Conservation (phyloP, 345 rosid genomes). For the Dimocarpus longan region DNA sequence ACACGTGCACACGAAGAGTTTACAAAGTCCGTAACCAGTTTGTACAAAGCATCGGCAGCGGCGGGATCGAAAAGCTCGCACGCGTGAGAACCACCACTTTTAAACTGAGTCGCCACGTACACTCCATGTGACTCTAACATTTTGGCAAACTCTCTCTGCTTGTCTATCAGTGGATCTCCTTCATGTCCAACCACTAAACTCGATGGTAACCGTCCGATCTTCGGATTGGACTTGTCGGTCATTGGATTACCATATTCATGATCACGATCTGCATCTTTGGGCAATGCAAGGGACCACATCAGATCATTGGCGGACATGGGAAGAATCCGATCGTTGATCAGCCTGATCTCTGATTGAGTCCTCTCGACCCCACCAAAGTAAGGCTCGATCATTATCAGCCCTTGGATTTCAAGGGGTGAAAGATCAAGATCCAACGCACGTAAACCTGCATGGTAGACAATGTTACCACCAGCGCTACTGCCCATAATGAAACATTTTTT, state of each 20-base stretch:
- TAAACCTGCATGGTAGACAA: slow-evolving; percentile 64
- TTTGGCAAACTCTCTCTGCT: slow-evolving; percentile 59
- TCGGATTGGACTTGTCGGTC: slow-evolving; percentile 33
- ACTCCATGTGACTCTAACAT: slow-evolving; percentile 60
- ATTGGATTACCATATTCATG: slow-evolving; percentile 74
- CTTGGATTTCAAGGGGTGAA: slow-evolving; percentile 55
- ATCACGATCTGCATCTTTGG: slow-evolving; percentile 64
- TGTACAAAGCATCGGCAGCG: slow-evolving; percentile 42
- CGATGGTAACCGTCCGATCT: slow-evolving; percentile 53
- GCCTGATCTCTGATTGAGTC: slow-evolving; percentile 61
- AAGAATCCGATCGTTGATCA: slow-evolving; percentile 48
- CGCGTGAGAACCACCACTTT: slow-evolving; percentile 63
- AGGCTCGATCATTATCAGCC: slow-evolving; percentile 68
- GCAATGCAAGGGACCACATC: slow-evolving; percentile 71
- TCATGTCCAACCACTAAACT: slow-evolving; percentile 55
- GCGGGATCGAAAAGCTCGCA: slow-evolving; percentile 61
- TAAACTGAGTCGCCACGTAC: slow-evolving; percentile 48
- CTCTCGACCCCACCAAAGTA: slow-evolving; percentile 61
- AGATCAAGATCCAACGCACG: slow-evolving; percentile 49
- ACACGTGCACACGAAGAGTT: slow-evolving; percentile 6
- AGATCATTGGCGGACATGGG: slow-evolving; percentile 60
- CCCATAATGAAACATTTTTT: slow-evolving; percentile 68
- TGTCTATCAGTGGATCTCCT: slow-evolving; percentile 76
- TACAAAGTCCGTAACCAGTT: slow-evolving; percentile 42
- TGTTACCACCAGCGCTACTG: slow-evolving; percentile 71